Conservation (phyloP, 2,329 filamentous ascomycete species). For the Monosporascus cannonballus region DNA sequence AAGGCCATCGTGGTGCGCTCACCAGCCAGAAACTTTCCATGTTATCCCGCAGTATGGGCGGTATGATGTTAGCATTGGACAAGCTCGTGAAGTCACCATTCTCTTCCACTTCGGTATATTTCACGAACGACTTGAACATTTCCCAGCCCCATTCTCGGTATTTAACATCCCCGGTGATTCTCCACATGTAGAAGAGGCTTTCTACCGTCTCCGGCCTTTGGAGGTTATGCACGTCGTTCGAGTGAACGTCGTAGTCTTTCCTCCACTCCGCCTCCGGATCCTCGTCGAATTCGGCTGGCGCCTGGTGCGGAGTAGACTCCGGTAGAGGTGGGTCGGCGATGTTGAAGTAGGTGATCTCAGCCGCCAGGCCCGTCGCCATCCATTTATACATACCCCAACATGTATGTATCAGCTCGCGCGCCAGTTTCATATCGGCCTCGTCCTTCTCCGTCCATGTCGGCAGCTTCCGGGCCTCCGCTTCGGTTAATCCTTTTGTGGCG, state of each 20-base stretch:
- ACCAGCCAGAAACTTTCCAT: conserved; percentile 99
- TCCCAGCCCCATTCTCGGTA: conserved; percentile 98
- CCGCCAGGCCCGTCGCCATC: conserved; percentile 84
- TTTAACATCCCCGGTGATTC: conserved; percentile 82
- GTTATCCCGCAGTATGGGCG: conserved; percentile 70
- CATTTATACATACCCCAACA: conserved; percentile 97
- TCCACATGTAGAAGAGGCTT: conserved; percentile 96
- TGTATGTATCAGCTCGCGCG: conserved; percentile 87
- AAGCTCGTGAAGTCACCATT: conserved; percentile 79
- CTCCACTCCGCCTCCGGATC: conserved; percentile 60
- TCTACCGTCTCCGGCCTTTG: conserved; percentile 97
- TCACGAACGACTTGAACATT: conserved; percentile 90
- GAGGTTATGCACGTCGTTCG: conserved; percentile 84
- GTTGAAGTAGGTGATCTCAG: conserved; percentile 90
- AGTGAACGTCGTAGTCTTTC: conserved; percentile 72
- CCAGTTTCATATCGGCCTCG: conserved; percentile 81
- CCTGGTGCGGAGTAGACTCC: conserved; percentile 46
- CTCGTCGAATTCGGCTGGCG: conserved; percentile 44
- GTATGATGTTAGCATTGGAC: conserved; percentile 65
- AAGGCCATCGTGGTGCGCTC: conserved; percentile 29
- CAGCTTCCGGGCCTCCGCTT: conserved; percentile 67
- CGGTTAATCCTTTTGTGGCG: conserved; percentile 70
- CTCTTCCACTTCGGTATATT: conserved; percentile 73
- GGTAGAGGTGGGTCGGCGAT: conserved; percentile 62
- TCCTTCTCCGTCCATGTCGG: conserved; percentile 70